These are phyloP conservation scores for Ustilago trichophora DNA, from an alignment of 1,284 basidiomycete genomes.

Conservation along the genomic window DNA sequence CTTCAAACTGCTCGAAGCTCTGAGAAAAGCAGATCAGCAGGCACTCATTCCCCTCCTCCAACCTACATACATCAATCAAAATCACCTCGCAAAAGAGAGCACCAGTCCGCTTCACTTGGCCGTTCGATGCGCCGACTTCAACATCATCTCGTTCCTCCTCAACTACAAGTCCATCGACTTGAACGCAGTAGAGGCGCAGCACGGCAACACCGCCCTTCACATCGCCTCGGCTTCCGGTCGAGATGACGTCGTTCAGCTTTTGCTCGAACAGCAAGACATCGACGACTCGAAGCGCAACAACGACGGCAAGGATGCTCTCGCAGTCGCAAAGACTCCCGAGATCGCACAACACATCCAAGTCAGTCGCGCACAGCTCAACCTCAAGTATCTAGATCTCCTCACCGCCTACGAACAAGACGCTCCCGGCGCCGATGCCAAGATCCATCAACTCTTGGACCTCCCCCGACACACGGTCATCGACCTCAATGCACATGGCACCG, in stretches of 20 bases:
- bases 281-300: slow-evolving; percentile 82
- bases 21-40: slow-evolving; percentile 67
- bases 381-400: slow-evolving; percentile 78
- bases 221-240: slow-evolving; percentile 84
- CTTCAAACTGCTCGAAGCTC: slow-evolving; percentile 80
- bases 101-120: slow-evolving; percentile 80
- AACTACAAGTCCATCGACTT: slow-evolving; percentile 73
- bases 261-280: slow-evolving; percentile 73
- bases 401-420: slow-evolving; percentile 63
- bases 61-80: slow-evolving; percentile 5
- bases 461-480: slow-evolving; percentile 55
- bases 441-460: slow-evolving; percentile 46
- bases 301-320: slow-evolving; percentile 77
- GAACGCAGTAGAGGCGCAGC: slow-evolving; percentile 59
- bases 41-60: slow-evolving; percentile 63
- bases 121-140: slow-evolving; percentile 77
- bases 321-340: slow-evolving; percentile 74
- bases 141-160: slow-evolving; percentile 73
- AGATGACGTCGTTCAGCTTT: slow-evolving; percentile 73
- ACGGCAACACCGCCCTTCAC: slow-evolving; percentile 82
- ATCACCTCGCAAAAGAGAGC: slow-evolving; percentile 45
- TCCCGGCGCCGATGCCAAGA: slow-evolving; percentile 70
- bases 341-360: slow-evolving; percentile 82
- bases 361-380: slow-evolving; percentile 77
- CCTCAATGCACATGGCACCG: slow-evolving; percentile 47